These are phyloP conservation scores for Colletotrichum incanum DNA, from an alignment of 2,329 filamentous ascomycete species.

Conservation along the genomic window DNA sequence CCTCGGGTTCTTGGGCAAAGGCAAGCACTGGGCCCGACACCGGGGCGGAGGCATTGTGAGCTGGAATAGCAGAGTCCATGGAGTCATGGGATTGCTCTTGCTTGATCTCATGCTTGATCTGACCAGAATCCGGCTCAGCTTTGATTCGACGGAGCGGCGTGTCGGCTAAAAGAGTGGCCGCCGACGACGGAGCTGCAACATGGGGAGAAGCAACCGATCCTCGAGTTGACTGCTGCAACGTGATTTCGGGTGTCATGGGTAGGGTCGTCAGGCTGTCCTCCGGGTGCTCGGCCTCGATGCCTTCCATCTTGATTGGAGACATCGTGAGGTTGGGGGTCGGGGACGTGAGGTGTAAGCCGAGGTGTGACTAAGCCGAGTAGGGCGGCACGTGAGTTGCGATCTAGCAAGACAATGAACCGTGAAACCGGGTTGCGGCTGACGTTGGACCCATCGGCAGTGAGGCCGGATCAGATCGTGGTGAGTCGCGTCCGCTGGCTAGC, in stretches of 20 bases:
- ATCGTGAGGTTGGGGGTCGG: constrained; percentile 2
- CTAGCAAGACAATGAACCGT: too few relatives aligned
- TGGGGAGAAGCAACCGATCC: neutral
- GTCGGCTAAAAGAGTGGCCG: neutral
- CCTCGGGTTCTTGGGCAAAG: neutral
- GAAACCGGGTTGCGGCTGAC: neutral
- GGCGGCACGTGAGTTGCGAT: neutral
- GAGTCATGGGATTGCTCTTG: neutral
- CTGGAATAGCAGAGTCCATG: neutral
- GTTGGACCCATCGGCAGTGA: neutral
- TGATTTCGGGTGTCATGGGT: neutral
- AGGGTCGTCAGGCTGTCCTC: neutral
- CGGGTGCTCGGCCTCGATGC: constrained; percentile 9
- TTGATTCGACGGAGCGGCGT: constrained; percentile 4
- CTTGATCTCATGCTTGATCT: neutral
- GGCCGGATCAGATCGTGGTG: neutral
- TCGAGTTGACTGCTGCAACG: neutral
- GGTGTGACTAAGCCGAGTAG: constrained; percentile 1
- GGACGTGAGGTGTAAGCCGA: neutral
- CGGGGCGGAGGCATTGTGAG: neutral
- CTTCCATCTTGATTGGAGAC: constrained; percentile 22
- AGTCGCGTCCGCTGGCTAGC: neutral
- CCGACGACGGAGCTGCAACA: neutral
- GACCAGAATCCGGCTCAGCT: neutral
- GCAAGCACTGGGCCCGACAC: neutral